Evolutionary conservation across 164 flowering plant species (phyloP), one percentile per base, ranked within the genome.

Genomic region (Umbilicus rupestris): DNA sequence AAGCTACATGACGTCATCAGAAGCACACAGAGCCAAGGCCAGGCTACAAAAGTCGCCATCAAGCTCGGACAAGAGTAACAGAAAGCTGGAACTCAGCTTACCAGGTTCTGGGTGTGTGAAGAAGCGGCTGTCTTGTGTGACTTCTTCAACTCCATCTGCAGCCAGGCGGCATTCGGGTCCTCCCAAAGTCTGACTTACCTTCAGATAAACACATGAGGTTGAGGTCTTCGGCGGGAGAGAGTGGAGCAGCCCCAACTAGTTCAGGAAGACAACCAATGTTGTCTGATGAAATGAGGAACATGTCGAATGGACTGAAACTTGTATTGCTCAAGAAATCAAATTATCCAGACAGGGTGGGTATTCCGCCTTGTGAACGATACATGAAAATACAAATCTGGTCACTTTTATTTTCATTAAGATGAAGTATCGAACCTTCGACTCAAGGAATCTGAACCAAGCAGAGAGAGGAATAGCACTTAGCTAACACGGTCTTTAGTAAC

Each of bases 401-500:
- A 44, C 47, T 44, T 50, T 50, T 50, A 24, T 50, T 50, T 50
- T 50, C 22, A 24, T 22, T 20, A 20, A 50, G 9, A 44, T 44
- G 5, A 44, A 44, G 47, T 15, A 15, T 50, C 5, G 14, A 50
- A 50, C 57, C 7, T 50, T 12, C 4, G 10, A 12, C 5, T 50
- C 11, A 50, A 50, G 10, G 28, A 20, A 50, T 8, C 57, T 41
- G 12, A 41, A 41, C 44, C 44, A 41, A 50, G 57, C 57, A 22
- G 9, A 50, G 57, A 24, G 29, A 4, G 7, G 20, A 46, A 46
- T 46, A 12, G 50, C 50, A 16, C 3, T 50, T 50, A 29, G 57
- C 28, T 50, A 50, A 22, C 11, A 8, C 1, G 11, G 39, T 3
- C 63, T n/a, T 83, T 77, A 92, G 68, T 92, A 92, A n/a, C 98